Percentiles rank a stretch among this genome's conserved stretches.
These are phyloP conservation scores for Pseudocercospora eumusae DNA, from an alignment of 2,329 filamentous ascomycete genomes.

Conservation along the genomic window DNA sequence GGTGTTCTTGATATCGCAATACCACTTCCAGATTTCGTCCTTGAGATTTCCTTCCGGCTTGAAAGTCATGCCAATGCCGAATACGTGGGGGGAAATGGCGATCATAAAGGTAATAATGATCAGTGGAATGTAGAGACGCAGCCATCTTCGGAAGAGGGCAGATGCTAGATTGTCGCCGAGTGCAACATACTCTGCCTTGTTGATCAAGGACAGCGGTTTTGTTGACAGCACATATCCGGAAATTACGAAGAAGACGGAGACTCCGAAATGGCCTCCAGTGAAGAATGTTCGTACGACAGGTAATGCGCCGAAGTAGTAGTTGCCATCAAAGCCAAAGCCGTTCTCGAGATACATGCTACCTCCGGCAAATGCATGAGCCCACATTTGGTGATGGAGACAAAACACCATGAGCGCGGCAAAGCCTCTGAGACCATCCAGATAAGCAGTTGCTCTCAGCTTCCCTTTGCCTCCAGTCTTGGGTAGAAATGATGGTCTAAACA, in stretches of 20 bases:
- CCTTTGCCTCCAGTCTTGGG: conserved; percentile 20
- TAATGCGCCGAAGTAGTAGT: conserved; percentile 55
- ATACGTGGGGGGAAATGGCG: conserved; percentile 56
- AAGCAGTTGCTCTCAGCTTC: conserved; percentile 56
- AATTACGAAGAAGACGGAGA: conserved; percentile 55
- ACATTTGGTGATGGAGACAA: conserved; percentile 60
- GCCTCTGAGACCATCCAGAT: conserved; percentile 65
- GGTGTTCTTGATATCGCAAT: conserved; percentile 65
- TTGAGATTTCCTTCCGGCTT: conserved; percentile 45
- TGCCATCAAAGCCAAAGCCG: conserved; percentile 47
- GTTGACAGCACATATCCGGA: conserved; percentile 56
- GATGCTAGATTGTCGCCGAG: conserved; percentile 51
- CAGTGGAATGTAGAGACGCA: conserved; percentile 55
- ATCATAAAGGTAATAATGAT: conserved; percentile 58
- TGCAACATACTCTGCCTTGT: conserved; percentile 23
- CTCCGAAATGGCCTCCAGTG: conserved; percentile 62
- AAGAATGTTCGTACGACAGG: conserved; percentile 63
- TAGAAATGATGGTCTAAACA: conserved; percentile 26
- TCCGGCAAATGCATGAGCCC: conserved; percentile 50
- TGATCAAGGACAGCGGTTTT: conserved; percentile 48
- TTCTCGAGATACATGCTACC: conserved; percentile 28
- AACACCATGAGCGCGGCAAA: conserved; percentile 69
- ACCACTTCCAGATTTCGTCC: conserved; percentile 56
- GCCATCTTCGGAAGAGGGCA: conserved; percentile 54
- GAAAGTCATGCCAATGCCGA: conserved; percentile 42